A percentile compares a stretch with the other conserved stretches of the same genome.
Conservation (phyloP, 2,329 filamentous ascomycete species). For the Pseudogymnoascus sp. region DNA sequence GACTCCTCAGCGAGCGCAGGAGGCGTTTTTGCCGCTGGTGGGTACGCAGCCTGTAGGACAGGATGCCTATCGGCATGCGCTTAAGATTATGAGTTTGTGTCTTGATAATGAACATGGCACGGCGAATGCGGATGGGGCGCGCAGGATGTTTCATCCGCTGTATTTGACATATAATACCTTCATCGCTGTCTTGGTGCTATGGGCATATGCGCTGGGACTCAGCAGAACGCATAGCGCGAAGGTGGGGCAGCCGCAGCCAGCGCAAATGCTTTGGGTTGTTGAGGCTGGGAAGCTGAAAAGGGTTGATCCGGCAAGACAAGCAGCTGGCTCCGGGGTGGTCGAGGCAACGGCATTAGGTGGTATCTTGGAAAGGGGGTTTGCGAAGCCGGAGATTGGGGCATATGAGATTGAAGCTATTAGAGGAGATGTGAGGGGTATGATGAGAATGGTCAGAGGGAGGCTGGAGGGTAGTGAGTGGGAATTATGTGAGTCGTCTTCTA, state of each 20-base stretch:
- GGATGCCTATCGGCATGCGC: conserved; percentile 19
- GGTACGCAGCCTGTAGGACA: conserved; percentile 18
- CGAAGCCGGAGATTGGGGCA: not conserved
- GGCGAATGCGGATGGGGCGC: not conserved
- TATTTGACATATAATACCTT: conserved; percentile 9
- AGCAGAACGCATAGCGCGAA: not conserved
- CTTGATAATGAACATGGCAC: conserved; percentile 15
- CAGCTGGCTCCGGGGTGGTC: not conserved
- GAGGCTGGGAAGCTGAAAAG: conserved; percentile 4
- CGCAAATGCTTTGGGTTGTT: not conserved
- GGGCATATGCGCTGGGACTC: conserved; percentile 5
- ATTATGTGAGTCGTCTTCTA: conserved; percentile 7
- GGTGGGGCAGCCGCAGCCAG: not conserved
- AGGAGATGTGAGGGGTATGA: not conserved
- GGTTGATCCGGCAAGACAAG: not conserved
- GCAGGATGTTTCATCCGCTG: conserved; percentile 3
- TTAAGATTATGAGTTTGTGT: conserved; percentile 19
- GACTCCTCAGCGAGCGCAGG: conserved; percentile 20
- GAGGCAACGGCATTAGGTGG: not conserved
- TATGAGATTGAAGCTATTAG: conserved; percentile 4
- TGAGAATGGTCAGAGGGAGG: conserved; percentile 2
- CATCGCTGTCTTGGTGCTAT: conserved; percentile 4
- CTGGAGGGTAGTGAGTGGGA: conserved; percentile 9
- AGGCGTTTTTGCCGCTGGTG: conserved; percentile 18
- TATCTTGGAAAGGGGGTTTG: conserved; percentile 7